Conservation (phyloP, 768 basidiomycete genomes). For the Tulasnella sp. region DNA sequence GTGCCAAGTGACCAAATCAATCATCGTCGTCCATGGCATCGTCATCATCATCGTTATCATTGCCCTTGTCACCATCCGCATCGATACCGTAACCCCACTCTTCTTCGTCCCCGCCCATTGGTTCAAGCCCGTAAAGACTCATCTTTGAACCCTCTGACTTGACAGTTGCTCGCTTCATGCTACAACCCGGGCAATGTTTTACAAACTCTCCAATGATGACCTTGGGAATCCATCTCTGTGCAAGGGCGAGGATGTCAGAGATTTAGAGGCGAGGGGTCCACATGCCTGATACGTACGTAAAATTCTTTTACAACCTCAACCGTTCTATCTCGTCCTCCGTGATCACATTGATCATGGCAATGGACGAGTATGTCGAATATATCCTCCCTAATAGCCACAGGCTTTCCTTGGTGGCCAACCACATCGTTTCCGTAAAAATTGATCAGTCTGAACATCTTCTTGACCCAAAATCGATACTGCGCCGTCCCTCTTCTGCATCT, state of each 20-base stretch:
- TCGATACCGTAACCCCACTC: conserved; percentile 2
- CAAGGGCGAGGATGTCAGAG: not conserved
- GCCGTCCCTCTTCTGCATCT: conserved; percentile 14
- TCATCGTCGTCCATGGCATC: conserved; percentile 2
- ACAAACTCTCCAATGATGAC: conserved; percentile 17
- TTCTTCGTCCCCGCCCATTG: conserved; percentile 5
- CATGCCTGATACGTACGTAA: conserved; percentile 14
- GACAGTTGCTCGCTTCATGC: conserved; percentile 12
- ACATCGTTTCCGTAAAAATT: conserved; percentile 11
- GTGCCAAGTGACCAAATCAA: not conserved
- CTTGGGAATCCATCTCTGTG: conserved; percentile 15
- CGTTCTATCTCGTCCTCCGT: conserved; percentile 15
- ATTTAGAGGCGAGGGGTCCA: not conserved
- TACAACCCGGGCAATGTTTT: conserved; percentile 14
- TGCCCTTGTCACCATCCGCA: not conserved
- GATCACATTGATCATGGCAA: conserved; percentile 15
- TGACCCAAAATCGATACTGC: conserved; percentile 14
- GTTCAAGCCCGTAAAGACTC: conserved; percentile 7
- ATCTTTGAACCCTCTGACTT: conserved; percentile 14
- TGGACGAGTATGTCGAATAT: conserved; percentile 14
- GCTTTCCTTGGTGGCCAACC: conserved; percentile 13
- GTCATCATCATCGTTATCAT: conserved; percentile 2
- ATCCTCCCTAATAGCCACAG: conserved; percentile 13
- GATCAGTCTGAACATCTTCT: conserved; percentile 15
- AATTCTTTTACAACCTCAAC: conserved; percentile 16